Conservation (phyloP, 768 basidiomycete species). For the Panaeolus cyanescens region DNA sequence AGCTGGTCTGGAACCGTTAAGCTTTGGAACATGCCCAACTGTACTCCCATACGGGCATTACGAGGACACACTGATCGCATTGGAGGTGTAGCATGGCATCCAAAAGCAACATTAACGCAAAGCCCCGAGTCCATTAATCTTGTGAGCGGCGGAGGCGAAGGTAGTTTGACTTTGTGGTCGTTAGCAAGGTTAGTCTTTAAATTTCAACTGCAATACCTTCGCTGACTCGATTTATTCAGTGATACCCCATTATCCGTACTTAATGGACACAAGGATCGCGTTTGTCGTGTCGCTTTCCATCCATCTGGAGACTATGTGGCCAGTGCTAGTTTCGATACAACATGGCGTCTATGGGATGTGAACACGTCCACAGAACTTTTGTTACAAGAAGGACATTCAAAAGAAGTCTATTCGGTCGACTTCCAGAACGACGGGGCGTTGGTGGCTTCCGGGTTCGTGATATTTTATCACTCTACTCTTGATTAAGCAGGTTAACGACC, state of each 20-base stretch:
- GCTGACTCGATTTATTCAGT: constrained; percentile 41
- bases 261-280: constrained; percentile 86
- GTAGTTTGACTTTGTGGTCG: constrained; percentile 86
- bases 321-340: constrained; percentile 95
- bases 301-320: constrained; percentile 93
- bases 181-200: constrained; percentile 62
- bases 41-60: constrained; percentile 75
- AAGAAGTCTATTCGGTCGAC: constrained; percentile 94
- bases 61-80: constrained; percentile 89
- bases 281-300: constrained; percentile 95
- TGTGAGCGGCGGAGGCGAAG: constrained; percentile 90
- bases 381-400: constrained; percentile 95
- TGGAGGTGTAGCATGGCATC: constrained; percentile 98
- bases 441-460: constrained; percentile 84
- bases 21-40: constrained; percentile 93
- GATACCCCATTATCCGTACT: constrained; percentile 85
- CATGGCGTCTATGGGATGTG: constrained; percentile 98
- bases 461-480: not conserved
- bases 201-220: not conserved
- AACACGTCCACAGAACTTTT: constrained; percentile 78
- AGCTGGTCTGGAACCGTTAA: constrained; percentile 97
- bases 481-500: constrained; percentile 7
- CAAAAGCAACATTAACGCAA: constrained; percentile 80
- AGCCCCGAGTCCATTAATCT: constrained; percentile 71
- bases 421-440: constrained; percentile 96